These are phyloP conservation scores for Piper betle DNA, from an alignment of 164 flowering plant genomes.

Conservation along the genomic window DNA sequence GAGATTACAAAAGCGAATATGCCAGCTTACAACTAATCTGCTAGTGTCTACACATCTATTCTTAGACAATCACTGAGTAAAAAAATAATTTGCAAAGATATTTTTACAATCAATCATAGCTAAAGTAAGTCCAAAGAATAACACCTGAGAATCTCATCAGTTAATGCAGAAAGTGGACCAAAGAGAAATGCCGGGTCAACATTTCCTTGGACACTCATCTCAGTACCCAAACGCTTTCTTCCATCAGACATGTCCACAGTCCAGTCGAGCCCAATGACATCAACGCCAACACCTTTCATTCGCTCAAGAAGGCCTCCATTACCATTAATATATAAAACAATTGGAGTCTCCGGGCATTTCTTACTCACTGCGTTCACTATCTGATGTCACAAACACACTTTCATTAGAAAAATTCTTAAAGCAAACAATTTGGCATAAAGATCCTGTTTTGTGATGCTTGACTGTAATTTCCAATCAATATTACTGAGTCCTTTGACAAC, in stretches of 20 bases:
- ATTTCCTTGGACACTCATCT: constrained; percentile 76
- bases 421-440: neutral
- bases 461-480: neutral
- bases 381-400: constrained; percentile 32
- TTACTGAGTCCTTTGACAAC: neutral
- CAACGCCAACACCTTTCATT: constrained; percentile 88
- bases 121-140: constrained; percentile 1
- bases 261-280: constrained; percentile 99
- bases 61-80: too few species aligned
- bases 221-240: constrained; percentile 65
- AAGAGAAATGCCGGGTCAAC: constrained; percentile 88
- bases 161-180: constrained; percentile 68
- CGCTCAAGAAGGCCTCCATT: constrained; percentile 97
- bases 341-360: constrained; percentile 69
- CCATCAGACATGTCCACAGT: constrained; percentile 98
- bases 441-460: too few species aligned
- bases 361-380: constrained; percentile 54
- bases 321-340: constrained; percentile 92
- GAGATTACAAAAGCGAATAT: too few species aligned
- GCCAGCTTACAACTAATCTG: too few species aligned
- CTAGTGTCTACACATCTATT: too few species aligned
- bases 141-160: constrained; percentile 80
- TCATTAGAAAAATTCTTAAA: neutral
- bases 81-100: too few species aligned
- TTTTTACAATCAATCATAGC: too few species aligned